A percentile compares a stretch with the other conserved stretches of the same genome.
These are phyloP conservation scores for Capronia epimyces DNA, from an alignment of 2,329 filamentous ascomycete genomes.

Conservation along the genomic window DNA sequence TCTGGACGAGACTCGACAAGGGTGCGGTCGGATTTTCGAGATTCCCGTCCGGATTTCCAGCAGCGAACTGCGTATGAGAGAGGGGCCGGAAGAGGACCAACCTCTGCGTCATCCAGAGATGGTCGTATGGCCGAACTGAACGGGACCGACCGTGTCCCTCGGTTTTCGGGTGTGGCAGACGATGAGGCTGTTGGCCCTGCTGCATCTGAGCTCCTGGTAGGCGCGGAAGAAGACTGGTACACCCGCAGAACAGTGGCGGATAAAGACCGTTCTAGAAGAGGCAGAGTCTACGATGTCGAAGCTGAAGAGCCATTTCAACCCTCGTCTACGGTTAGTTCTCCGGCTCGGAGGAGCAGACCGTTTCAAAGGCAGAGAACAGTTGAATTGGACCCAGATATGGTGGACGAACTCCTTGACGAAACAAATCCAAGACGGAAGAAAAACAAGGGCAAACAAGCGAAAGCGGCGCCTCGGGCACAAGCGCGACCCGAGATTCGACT, in stretches of 20 bases:
- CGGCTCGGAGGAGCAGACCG: slow-evolving; percentile 5
- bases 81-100: neutral
- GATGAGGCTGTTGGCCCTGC: neutral
- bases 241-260: slow-evolving; percentile 1
- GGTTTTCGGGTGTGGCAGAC: neutral
- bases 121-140: neutral
- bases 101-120: neutral
- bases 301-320: slow-evolving; percentile 7
- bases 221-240: slow-evolving; percentile 1
- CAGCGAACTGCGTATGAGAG: neutral
- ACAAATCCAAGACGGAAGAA: slow-evolving; percentile 15
- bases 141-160: neutral
- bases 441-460: slow-evolving; percentile 35
- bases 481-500: slow-evolving; percentile 63
- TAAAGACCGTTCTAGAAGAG: slow-evolving; percentile 18
- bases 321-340: neutral
- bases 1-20: neutral
- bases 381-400: slow-evolving; percentile 32
- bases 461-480: slow-evolving; percentile 40
- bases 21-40: neutral
- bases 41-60: neutral
- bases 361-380: slow-evolving; percentile 5
- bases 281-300: slow-evolving; percentile 23
- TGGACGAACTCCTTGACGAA: slow-evolving; percentile 36
- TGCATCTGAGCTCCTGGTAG: neutral